These are phyloP conservation scores for Capsicum baccatum DNA, from an alignment of 257 asterid genomes.

Conservation along the genomic window DNA sequence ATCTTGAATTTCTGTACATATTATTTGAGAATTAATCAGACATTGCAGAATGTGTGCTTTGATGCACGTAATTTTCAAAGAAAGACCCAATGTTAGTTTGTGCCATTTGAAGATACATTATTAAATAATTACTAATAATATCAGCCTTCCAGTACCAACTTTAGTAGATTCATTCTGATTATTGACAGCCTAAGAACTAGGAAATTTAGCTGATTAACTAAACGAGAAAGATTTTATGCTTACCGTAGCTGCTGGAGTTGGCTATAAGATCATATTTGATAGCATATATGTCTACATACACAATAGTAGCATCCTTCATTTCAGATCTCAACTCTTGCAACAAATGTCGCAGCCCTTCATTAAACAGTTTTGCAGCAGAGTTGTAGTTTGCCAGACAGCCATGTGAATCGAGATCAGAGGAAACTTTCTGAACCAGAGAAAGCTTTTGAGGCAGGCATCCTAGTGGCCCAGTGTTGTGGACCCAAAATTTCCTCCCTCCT, in stretches of 20 bases:
- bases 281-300: slow-evolving; percentile 79
- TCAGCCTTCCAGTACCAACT: slow-evolving; percentile 3
- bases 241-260: slow-evolving; percentile 69
- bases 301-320: slow-evolving; percentile 65
- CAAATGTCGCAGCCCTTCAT: slow-evolving; percentile 57
- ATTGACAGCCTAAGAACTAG: no score
- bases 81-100: not conserved
- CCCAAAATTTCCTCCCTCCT: slow-evolving; percentile 90
- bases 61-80: not conserved
- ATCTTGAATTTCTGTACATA: not conserved
- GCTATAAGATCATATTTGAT: slow-evolving; percentile 79
- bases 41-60: not conserved
- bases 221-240: slow-evolving; percentile 26
- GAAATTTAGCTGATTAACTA: not conserved
- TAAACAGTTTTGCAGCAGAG: slow-evolving; percentile 67
- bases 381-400: slow-evolving; percentile 78
- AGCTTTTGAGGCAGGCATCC: slow-evolving; percentile 89
- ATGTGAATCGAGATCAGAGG: slow-evolving; percentile 54
- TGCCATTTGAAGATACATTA: not conserved
- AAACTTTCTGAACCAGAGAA: slow-evolving; percentile 43
- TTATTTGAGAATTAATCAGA: not conserved
- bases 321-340: slow-evolving; percentile 58
- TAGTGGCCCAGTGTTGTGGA: slow-evolving; percentile 90
- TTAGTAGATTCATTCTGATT: not conserved
- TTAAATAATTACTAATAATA: not conserved